phyloP scores from a whole-genome alignment of 805 yeast species.

The Maudiozyma barnettii region DNA sequence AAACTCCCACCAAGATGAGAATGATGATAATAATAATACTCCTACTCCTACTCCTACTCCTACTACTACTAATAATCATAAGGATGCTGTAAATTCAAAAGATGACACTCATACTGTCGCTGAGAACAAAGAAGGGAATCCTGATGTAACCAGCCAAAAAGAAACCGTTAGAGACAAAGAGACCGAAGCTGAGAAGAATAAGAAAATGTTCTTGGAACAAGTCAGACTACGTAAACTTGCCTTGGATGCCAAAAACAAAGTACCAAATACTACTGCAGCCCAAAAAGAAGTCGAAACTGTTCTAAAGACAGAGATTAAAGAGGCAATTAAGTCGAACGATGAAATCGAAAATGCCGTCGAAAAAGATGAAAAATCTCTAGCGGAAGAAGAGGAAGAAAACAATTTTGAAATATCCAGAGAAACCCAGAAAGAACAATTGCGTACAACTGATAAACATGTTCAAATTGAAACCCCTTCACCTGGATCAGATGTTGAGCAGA shows the following conservation, averaged over 20 bases:
- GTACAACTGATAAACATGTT: slow-evolving; percentile 6
- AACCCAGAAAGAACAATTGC: neutral
- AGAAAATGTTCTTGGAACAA: slow-evolving; percentile 26
- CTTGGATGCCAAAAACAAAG: slow-evolving; percentile 19
- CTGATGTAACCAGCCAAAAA: neutral
- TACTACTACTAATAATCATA: too few relatives aligned
- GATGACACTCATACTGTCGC: neutral
- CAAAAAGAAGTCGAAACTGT: slow-evolving; percentile 4
- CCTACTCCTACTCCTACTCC: too few relatives aligned
- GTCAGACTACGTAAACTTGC: slow-evolving; percentile 26
- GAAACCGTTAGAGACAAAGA: slow-evolving; percentile 5
- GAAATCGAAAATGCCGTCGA: neutral
- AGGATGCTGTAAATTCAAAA: neutral
- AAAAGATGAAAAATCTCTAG: neutral
- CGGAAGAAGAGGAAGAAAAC: neutral
- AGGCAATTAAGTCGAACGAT: neutral
- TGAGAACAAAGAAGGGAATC: neutral
- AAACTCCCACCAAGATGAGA: neutral
- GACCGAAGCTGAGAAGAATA: slow-evolving; percentile 23
- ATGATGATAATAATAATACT: neutral
- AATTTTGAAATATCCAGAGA: slow-evolving; percentile 10
- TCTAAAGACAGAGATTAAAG: neutral
- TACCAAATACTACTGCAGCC: slow-evolving; percentile 4
- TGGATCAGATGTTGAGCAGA: slow-evolving; percentile 10
- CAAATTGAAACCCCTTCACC: slow-evolving; percentile 10